These are phyloP conservation scores for Candida broadrunensis DNA, from an alignment of 805 yeast genomes.

Conservation along the genomic window DNA sequence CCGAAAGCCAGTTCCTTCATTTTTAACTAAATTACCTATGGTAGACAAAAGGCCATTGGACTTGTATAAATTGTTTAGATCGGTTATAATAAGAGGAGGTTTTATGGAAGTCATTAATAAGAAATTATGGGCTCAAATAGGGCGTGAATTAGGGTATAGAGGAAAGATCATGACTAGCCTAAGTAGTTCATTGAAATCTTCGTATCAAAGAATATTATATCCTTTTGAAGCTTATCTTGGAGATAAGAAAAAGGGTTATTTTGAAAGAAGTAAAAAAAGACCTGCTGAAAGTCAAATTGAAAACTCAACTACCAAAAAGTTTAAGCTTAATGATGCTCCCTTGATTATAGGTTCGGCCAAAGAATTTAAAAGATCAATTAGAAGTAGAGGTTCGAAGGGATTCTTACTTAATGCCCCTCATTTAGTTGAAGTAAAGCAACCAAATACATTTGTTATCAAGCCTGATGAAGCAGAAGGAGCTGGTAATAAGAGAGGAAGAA, in stretches of 20 bases:
- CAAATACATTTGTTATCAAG: conserved; percentile 11
- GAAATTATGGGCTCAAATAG: conserved; percentile 80
- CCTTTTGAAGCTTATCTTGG: conserved; percentile 23
- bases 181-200: conserved; percentile 61
- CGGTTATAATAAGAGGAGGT: conserved; percentile 68
- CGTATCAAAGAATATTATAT: conserved; percentile 46
- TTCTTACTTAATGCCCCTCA: conserved; percentile 48
- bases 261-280: background rate
- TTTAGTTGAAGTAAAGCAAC: conserved; percentile 40
- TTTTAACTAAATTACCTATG: conserved; percentile 51
- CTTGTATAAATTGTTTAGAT: conserved; percentile 53
- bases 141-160: conserved; percentile 74
- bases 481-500: conserved; percentile 1
- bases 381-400: conserved; percentile 48
- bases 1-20: conserved; percentile 11
- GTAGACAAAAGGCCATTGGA: conserved; percentile 68
- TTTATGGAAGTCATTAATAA: conserved; percentile 57
- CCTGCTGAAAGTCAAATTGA: background rate
- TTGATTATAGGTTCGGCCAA: conserved; percentile 44
- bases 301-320: background rate
- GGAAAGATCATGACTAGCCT: conserved; percentile 71
- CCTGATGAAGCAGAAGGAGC: conserved; percentile 4
- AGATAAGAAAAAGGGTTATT: background rate
- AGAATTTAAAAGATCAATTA: conserved; percentile 45
- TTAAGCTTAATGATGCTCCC: conserved; percentile 21